These are phyloP conservation scores for Entrophospora sp. DNA, from an alignment of 192 early-diverging fungal species.

Conservation along the genomic window DNA sequence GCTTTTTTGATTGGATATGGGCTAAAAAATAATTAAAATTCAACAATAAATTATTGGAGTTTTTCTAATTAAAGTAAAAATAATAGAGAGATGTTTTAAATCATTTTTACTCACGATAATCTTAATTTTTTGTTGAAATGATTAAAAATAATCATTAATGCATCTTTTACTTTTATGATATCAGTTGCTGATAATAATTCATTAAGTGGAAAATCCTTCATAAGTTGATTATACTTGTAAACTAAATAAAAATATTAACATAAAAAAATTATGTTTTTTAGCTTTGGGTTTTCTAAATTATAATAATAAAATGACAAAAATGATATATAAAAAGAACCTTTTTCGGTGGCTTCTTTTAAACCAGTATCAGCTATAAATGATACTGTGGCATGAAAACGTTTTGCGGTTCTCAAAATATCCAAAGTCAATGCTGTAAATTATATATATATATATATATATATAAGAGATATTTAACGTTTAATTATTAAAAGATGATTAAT, in stretches of 20 bases:
- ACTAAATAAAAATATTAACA: conserved; percentile 43
- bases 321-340: no score
- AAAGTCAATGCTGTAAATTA: conserved; percentile 66
- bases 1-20: conserved; percentile 89
- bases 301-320: no score
- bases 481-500: no score
- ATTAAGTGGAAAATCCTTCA: conserved; percentile 98
- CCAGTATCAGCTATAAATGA: conserved; percentile 97
- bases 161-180: conserved; percentile 67
- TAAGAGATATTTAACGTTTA: no score
- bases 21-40: conserved; percentile 26
- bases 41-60: no score
- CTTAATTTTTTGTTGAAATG: conserved; percentile 98
- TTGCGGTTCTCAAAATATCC: conserved; percentile 90
- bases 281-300: no score
- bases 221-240: conserved; percentile 90
- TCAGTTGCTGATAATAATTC: conserved; percentile 95
- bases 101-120: conserved; percentile 51
- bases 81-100: no score
- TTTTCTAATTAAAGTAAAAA: no score
- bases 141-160: conserved; percentile 76
- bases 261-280: neutral
- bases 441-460: neutral
- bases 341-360: conserved; percentile 91
- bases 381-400: conserved; percentile 98